Evolutionary conservation across 495 filamentous ascomycete genomes (phyloP), one percentile per base, ranked within the genome.

Genomic region (Cudoniella acicularis): DNA sequence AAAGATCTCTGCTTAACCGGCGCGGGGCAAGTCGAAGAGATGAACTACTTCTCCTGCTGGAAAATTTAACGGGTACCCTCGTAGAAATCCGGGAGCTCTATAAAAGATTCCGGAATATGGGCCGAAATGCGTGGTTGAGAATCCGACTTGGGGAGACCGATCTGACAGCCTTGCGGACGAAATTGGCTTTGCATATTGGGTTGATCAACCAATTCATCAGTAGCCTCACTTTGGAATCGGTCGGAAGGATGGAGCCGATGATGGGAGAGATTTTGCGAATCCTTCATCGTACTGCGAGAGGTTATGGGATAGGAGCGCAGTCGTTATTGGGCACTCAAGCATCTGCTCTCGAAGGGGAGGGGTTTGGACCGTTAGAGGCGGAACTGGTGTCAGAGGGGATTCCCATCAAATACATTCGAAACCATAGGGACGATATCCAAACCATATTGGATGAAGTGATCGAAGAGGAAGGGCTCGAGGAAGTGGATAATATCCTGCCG

Each of bases 201-300:
- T 10, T 43, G 1, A 40, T 60, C 10, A 60, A 60, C 27, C 10
- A 1, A 10, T 60, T 60, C 24, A 26, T 55, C 20, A 20, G 23
- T 0, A 49, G 41, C 43, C 25, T 60, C 1, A 17, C 24, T 1
- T 6, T 54, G 11, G 21, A 22, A 0, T 24, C 50, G 2, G 4
- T 60, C 1, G 52, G 50, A 3, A 36, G 58, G 21, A 60, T 60
- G 40, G 51, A 60, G n/a, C 50, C 50, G 18, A 18, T 49, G 23
- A 1, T 60, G 24, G 58, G 21, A 6, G n/a, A 20, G n/a, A n/a
- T n/a, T n/a, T n/a, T n/a, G n/a, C n/a, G n/a, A n/a, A n/a, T n/a
- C n/a, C n/a, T n/a, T n/a, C n/a, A n/a, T n/a, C n/a, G n/a, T n/a
- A n/a, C n/a, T n/a, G n/a, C n/a, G n/a, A n/a, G n/a, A n/a, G n/a